These are phyloP conservation scores for Saccharomycopsis malanga DNA, from an alignment of 805 yeast species.

Conservation along the genomic window DNA sequence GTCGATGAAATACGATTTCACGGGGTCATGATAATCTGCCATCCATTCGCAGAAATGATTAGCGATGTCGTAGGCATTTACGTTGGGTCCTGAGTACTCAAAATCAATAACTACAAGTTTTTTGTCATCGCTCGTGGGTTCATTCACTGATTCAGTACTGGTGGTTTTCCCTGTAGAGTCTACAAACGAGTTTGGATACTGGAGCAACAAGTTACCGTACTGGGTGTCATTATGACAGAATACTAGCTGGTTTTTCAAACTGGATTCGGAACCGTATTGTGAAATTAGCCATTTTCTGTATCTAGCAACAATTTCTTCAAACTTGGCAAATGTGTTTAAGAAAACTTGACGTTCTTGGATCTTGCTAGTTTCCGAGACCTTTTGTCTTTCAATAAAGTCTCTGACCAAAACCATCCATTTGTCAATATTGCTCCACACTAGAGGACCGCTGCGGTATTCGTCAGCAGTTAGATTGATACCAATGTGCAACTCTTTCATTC, in stretches of 20 bases:
- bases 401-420: constrained; percentile 60
- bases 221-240: constrained; percentile 97
- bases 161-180: background rate
- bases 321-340: constrained; percentile 41
- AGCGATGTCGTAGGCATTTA: constrained; percentile 83
- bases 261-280: constrained; percentile 34
- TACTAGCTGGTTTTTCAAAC: constrained; percentile 44
- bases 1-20: constrained; percentile 46
- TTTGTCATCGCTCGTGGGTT: constrained; percentile 56
- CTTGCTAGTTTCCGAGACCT: constrained; percentile 26
- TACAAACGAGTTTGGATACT: constrained; percentile 34
- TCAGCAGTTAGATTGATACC: constrained; percentile 58
- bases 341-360: constrained; percentile 30
- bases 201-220: constrained; percentile 81
- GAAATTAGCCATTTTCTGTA: constrained; percentile 60
- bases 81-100: constrained; percentile 89
- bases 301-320: constrained; percentile 39
- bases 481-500: constrained; percentile 91
- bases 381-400: constrained; percentile 35
- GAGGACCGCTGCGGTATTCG: constrained; percentile 58
- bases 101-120: constrained; percentile 91
- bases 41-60: constrained; percentile 97
- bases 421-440: constrained; percentile 58
- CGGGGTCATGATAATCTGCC: constrained; percentile 76
- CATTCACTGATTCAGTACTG: constrained; percentile 15